Percentiles rank a stretch among this genome's conserved stretches.
These are phyloP conservation scores for Talaromyces sp. DNA, from an alignment of 2,329 filamentous ascomycete species.

Conservation along the genomic window DNA sequence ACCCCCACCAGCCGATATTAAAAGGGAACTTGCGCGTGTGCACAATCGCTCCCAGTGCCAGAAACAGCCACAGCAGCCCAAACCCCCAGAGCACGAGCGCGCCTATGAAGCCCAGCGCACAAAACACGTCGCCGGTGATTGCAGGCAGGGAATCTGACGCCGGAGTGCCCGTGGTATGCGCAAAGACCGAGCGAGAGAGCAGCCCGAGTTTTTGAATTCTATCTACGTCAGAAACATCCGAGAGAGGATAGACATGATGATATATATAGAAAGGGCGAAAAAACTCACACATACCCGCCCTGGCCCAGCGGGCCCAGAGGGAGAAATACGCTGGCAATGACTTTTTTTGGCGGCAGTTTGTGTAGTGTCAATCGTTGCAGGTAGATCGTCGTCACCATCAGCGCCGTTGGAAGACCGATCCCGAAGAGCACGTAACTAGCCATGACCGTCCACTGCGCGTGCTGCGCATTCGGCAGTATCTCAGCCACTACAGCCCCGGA, in stretches of 20 bases:
- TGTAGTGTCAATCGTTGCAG: slow-evolving; percentile 65
- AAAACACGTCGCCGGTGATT: slow-evolving; percentile 28
- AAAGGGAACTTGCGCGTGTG: slow-evolving; percentile 47
- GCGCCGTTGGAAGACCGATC: slow-evolving; percentile 57
- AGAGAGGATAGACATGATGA: background rate
- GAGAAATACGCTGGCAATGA: slow-evolving; percentile 65
- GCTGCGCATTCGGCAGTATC: slow-evolving; percentile 50
- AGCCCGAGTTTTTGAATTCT: slow-evolving; percentile 48
- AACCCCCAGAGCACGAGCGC: slow-evolving; percentile 38
- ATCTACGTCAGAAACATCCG: background rate
- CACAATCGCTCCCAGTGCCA: slow-evolving; percentile 32
- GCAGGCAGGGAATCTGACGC: slow-evolving; percentile 23
- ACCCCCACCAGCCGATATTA: slow-evolving; percentile 62
- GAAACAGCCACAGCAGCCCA: slow-evolving; percentile 37
- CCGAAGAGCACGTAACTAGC: slow-evolving; percentile 68
- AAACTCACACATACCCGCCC: slow-evolving; percentile 53
- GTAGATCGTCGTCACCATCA: slow-evolving; percentile 64
- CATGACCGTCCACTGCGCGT: slow-evolving; percentile 61
- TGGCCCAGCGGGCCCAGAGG: slow-evolving; percentile 65
- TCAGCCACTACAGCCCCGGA: slow-evolving; percentile 61
- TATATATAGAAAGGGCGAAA: background rate
- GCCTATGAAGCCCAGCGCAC: slow-evolving; percentile 31
- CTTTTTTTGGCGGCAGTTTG: slow-evolving; percentile 63
- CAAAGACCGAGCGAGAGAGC: slow-evolving; percentile 37
- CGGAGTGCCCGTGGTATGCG: slow-evolving; percentile 16